Evolutionary conservation across 2,329 filamentous ascomycete species (phyloP), one percentile per base, ranked within the genome.

Genomic region (Colletotrichum simmondsii): DNA sequence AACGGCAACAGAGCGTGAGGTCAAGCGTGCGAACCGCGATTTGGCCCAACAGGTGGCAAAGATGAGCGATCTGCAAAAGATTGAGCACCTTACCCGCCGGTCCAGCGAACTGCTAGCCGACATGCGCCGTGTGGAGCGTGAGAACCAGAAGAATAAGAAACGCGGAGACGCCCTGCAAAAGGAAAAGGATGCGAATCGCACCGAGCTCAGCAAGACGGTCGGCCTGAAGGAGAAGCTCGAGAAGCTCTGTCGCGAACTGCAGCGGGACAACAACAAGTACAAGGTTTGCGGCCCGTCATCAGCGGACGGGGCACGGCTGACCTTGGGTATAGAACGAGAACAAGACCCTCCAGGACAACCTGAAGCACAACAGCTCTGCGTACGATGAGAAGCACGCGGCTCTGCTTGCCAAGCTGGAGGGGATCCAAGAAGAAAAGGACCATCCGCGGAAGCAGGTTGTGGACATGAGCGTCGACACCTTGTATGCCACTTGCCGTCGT

Each of bases 231-330:
- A 98, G 82, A 98, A 98, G 84, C 87, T 99, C 58, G 97, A 99
- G 84, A 99, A 98, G 81, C 87, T 99, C 37, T 98, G 95, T 78
- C 89, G 97, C 69, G 97, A 99, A 82, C 88, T 99, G 68, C 97
- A 97, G 73, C 94, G 96, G 78, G 97, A 99, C 80, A 99, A 99
- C 83, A 98, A 98, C 84, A 97, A 97, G 85, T 91, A 99, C 76
- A 98, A 98, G 92, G 94, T 97, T 83, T 77, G 85, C 28, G 22
- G 37, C 22, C 81, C 75, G 49, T n/a, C 26, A 11, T 24, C 14
- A 32, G 32, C 16, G 59, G 24, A 22, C 52, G n/a, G 59, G 46
- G 42, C 35, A 37, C 59, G 32, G 53, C 71, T 68, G 62, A 74
- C 62, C 49, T 42, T 70, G 66, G 53, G 19, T 80, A 2, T 35